phyloP scores from a whole-genome alignment of 139 green algal genomes.

The Chlamydomonas urium region DNA sequence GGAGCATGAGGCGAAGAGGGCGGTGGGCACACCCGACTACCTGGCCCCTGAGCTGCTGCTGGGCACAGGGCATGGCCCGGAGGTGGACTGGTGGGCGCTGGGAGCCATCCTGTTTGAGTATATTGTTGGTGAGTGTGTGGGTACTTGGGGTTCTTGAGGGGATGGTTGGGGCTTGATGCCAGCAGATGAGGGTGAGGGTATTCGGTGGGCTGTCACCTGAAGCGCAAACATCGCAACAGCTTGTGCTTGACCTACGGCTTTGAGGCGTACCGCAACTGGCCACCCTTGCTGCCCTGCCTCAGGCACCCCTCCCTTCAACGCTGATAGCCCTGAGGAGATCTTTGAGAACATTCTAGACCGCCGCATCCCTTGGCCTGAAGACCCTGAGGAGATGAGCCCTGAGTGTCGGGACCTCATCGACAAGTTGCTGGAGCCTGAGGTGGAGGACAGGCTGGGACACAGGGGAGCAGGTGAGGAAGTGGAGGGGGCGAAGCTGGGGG shows the following conservation, averaged over 20 bases:
- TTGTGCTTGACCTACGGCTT: too few relatives aligned
- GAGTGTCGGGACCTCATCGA: conserved; percentile 84
- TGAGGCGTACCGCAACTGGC: too few relatives aligned
- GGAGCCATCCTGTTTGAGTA: conserved; percentile 89
- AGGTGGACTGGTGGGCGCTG: conserved; percentile 91
- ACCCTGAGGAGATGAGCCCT: conserved; percentile 47
- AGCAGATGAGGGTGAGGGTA: too few relatives aligned
- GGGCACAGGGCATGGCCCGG: conserved; percentile 62
- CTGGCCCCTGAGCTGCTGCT: conserved; percentile 88
- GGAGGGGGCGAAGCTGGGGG: background rate
- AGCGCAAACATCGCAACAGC: too few relatives aligned
- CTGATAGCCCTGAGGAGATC: conserved; percentile 80
- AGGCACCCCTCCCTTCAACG: conserved; percentile 64
- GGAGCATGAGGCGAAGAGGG: conserved; percentile 36
- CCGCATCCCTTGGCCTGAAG: conserved; percentile 65
- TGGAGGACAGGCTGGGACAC: conserved; percentile 63
- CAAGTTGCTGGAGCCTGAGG: conserved; percentile 66
- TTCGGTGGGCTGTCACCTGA: too few relatives aligned
- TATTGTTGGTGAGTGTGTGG: conserved; percentile 54
- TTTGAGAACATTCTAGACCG: conserved; percentile 92
- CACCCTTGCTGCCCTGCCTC: background rate
- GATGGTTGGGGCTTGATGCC: too few relatives aligned
- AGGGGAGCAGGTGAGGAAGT: conserved; percentile 31
- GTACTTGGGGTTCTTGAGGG: too few relatives aligned
- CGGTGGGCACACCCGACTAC: conserved; percentile 93